phyloP scores from a whole-genome alignment of 2,329 filamentous ascomycete species.

The Samsoniella hepiali region DNA sequence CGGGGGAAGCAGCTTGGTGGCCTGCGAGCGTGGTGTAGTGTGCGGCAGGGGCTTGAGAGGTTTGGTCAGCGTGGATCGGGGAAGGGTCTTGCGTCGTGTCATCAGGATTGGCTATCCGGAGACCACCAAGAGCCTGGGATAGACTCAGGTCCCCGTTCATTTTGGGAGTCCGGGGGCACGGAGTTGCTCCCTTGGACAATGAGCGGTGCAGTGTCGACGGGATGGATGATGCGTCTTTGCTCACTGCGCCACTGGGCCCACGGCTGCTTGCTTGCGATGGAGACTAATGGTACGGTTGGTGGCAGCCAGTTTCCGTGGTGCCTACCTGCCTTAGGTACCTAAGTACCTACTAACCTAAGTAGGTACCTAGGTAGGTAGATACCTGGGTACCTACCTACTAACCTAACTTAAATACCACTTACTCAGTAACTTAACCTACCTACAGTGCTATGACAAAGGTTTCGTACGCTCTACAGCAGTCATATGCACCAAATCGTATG shows the following conservation, averaged over 20 bases:
- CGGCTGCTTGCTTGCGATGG: neutral
- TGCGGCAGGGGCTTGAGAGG: neutral
- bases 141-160: conserved; percentile 95
- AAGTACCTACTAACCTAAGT: neutral
- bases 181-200: conserved; percentile 21
- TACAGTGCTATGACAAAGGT: too few species aligned
- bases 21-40: neutral
- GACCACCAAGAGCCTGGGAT: conserved; percentile 84
- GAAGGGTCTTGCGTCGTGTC: conserved; percentile 49
- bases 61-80: conserved; percentile 21
- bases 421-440: too few species aligned
- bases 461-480: too few species aligned
- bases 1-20: neutral
- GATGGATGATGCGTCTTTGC: conserved; percentile 16
- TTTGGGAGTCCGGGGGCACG: conserved; percentile 31
- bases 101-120: conserved; percentile 96
- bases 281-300: neutral
- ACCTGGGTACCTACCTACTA: neutral
- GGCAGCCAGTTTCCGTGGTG: neutral
- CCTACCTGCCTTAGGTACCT: neutral
- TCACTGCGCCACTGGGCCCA: conserved; percentile 14
- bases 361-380: neutral
- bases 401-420: too few species aligned
- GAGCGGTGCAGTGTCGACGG: conserved; percentile 13
- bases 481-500: too few species aligned